These are phyloP conservation scores for Populus trichocarpa DNA, from an alignment of 441 rosid genomes.

Conservation along the genomic window DNA sequence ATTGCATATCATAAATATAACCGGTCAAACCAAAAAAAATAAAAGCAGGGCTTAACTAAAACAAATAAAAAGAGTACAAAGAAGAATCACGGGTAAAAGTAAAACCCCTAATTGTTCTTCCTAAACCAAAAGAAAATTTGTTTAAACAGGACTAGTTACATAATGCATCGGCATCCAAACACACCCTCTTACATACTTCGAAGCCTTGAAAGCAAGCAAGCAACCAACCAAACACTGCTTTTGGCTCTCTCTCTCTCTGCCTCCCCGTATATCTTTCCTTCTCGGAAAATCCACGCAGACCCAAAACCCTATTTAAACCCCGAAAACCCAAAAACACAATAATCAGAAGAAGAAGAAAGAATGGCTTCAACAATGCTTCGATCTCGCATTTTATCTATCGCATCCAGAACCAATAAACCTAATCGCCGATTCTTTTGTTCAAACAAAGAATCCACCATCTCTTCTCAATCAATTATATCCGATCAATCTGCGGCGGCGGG, in stretches of 20 bases:
- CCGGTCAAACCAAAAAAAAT: too few relatives aligned
- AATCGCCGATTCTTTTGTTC: slow-evolving; percentile 35
- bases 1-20: too few relatives aligned
- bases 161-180: background rate
- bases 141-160: background rate
- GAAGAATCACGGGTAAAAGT: too few relatives aligned
- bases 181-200: too few relatives aligned
- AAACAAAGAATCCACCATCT: slow-evolving; percentile 35
- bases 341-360: background rate
- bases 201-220: background rate
- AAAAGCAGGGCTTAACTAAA: too few relatives aligned
- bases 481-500: slow-evolving; percentile 42
- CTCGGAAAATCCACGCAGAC: background rate
- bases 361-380: slow-evolving; percentile 25
- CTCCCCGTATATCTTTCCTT: too few relatives aligned
- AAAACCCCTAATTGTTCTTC: too few relatives aligned
- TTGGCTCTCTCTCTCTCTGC: background rate
- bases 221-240: background rate
- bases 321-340: background rate
- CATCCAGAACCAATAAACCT: background rate
- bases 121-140: too few relatives aligned
- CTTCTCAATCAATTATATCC: slow-evolving; percentile 40
- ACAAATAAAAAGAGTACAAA: too few relatives aligned
- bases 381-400: slow-evolving; percentile 22
- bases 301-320: slow-evolving; percentile 24